Percentiles rank a stretch among this genome's conserved stretches.
phyloP scores from a whole-genome alignment of 192 early-diverging fungal species.

The Jimgerdemannia lactiflua region DNA sequence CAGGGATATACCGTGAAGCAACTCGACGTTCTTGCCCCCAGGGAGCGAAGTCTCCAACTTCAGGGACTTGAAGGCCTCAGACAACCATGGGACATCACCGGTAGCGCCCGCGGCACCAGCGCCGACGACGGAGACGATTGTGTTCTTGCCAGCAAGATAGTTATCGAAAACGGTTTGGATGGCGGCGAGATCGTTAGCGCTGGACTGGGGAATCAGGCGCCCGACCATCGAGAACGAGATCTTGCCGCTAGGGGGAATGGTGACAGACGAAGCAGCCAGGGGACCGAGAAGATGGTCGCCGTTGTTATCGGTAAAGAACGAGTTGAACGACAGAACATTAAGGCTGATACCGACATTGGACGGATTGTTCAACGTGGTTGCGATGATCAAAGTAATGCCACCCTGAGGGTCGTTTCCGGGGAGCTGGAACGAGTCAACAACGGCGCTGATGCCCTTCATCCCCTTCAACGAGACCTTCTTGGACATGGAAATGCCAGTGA shows the following conservation, averaged over 20 bases:
- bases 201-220: slow-evolving; percentile 44
- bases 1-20: slow-evolving; percentile 37
- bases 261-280: slow-evolving; percentile 13
- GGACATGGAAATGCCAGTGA: slow-evolving; percentile 41
- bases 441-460: slow-evolving; percentile 38
- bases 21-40: slow-evolving; percentile 21
- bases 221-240: slow-evolving; percentile 44
- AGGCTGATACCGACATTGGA: slow-evolving; percentile 48
- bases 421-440: slow-evolving; percentile 42
- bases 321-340: slow-evolving; percentile 41
- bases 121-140: slow-evolving; percentile 23
- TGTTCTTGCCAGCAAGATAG: slow-evolving; percentile 37
- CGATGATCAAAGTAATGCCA: slow-evolving; percentile 61
- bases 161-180: slow-evolving; percentile 48
- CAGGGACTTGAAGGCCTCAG: slow-evolving; percentile 43
- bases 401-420: slow-evolving; percentile 52
- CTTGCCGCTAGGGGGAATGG: slow-evolving; percentile 20
- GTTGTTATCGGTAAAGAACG: slow-evolving; percentile 37
- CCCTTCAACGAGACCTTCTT: slow-evolving; percentile 48
- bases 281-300: slow-evolving; percentile 38
- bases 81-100: slow-evolving; percentile 32
- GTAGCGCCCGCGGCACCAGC: slow-evolving; percentile 22
- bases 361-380: slow-evolving; percentile 62
- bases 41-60: slow-evolving; percentile 28
- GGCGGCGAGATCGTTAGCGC: slow-evolving; percentile 35